Percentiles rank a stretch among this genome's conserved stretches.
phyloP scores from a whole-genome alignment of 1,284 basidiomycete genomes.

The Rhodotorula sp. region DNA sequence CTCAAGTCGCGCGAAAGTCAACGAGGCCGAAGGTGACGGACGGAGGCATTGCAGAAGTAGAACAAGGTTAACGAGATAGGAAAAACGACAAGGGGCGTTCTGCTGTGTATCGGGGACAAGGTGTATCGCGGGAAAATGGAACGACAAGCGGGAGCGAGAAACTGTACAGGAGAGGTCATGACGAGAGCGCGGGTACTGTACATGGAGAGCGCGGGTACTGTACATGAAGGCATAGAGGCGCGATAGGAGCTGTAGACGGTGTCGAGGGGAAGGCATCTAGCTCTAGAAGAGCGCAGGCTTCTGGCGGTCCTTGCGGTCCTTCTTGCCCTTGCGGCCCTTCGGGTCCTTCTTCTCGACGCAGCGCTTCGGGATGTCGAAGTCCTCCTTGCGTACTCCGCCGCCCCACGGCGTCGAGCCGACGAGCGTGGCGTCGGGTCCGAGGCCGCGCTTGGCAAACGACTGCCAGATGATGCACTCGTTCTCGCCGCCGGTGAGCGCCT shows the following conservation, averaged over 20 bases:
- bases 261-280: background rate
- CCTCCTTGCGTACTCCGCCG: slow-evolving; percentile 65
- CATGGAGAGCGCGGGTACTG: too few species aligned
- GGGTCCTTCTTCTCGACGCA: slow-evolving; percentile 15
- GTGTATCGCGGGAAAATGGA: background rate
- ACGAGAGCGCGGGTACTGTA: too few species aligned
- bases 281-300: background rate
- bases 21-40: too few species aligned
- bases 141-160: background rate
- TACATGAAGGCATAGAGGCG: background rate
- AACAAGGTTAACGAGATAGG: background rate
- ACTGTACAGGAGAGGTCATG: background rate
- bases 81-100: background rate
- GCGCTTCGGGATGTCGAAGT: slow-evolving; percentile 50
- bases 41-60: too few species aligned
- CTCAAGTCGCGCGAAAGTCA: too few species aligned
- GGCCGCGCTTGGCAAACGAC: slow-evolving; percentile 76
- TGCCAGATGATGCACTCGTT: slow-evolving; percentile 88
- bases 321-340: background rate
- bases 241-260: background rate
- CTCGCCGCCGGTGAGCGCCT: slow-evolving; percentile 83
- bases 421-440: slow-evolving; percentile 65
- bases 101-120: background rate
- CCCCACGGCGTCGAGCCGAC: slow-evolving; percentile 48
- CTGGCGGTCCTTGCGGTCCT: background rate